Percentiles rank a stretch among this genome's conserved stretches.
phyloP scores from a whole-genome alignment of 2,329 filamentous ascomycete species.

The Diaporthe capsici region DNA sequence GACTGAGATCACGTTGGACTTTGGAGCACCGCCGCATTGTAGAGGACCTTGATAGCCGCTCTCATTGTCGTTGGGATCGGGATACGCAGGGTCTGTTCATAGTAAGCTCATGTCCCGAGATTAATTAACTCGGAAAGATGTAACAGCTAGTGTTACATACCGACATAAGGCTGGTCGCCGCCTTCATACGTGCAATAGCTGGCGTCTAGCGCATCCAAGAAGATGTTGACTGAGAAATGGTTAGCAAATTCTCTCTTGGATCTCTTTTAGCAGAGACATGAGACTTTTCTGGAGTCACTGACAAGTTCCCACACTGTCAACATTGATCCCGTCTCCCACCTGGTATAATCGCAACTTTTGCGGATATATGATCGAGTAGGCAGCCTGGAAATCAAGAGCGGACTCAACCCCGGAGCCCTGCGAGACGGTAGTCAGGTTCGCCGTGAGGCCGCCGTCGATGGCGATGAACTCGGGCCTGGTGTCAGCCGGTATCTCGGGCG shows the following conservation, averaged over 20 bases:
- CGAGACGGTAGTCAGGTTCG: slow-evolving; percentile 38
- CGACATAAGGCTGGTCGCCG: slow-evolving; percentile 62
- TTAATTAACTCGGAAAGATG: too few species aligned
- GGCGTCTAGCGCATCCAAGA: slow-evolving; percentile 64
- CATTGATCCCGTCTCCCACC: slow-evolving; percentile 59
- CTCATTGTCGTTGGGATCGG: slow-evolving; percentile 52
- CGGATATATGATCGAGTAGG: slow-evolving; percentile 57
- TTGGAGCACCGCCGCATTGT: slow-evolving; percentile 56
- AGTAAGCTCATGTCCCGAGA: background rate
- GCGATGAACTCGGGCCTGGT: slow-evolving; percentile 37
- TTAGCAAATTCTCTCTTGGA: slow-evolving; percentile 30
- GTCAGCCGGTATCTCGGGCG: slow-evolving; percentile 38
- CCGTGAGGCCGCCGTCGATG: slow-evolving; percentile 36
- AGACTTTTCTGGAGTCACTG: background rate
- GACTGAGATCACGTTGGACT: slow-evolving; percentile 70
- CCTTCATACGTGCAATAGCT: slow-evolving; percentile 64
- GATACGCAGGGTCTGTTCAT: slow-evolving; percentile 60
- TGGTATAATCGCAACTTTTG: slow-evolving; percentile 56
- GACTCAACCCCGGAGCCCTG: slow-evolving; percentile 50
- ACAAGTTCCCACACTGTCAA: slow-evolving; percentile 39
- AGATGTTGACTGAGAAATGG: slow-evolving; percentile 52
- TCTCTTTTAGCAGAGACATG: background rate
- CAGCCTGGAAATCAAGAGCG: slow-evolving; percentile 54
- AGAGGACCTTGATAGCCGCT: slow-evolving; percentile 63
- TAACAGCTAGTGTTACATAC: background rate